Evolutionary conservation across 2,329 filamentous ascomycete species (phyloP).

Genomic region (Cadophora sp.): DNA sequence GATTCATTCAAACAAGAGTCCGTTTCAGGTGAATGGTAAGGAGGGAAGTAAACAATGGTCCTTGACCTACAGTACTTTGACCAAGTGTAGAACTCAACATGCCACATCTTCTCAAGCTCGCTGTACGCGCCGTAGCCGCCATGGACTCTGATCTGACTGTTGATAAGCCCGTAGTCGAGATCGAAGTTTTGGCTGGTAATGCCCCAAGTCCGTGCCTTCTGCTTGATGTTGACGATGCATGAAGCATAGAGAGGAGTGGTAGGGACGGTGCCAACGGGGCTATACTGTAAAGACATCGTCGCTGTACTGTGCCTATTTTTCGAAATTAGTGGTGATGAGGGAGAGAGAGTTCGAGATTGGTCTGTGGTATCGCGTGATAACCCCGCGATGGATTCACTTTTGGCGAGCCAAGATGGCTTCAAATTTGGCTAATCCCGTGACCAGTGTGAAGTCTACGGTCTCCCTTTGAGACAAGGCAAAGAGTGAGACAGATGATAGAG

Average conservation of each 20-base stretch:
- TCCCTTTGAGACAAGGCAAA: no score
- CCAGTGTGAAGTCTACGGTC: no score
- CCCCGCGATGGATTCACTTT: neutral
- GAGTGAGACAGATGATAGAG: no score
- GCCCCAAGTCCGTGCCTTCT: slow-evolving; percentile 9
- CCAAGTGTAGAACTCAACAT: slow-evolving; percentile 18
- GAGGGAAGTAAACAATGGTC: neutral
- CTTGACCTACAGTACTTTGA: slow-evolving; percentile 3
- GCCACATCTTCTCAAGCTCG: slow-evolving; percentile 13
- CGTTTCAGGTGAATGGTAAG: neutral
- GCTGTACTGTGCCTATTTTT: neutral
- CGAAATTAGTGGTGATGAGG: neutral
- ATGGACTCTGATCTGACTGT: slow-evolving; percentile 11
- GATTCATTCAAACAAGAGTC: neutral
- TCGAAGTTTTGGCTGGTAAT: slow-evolving; percentile 1
- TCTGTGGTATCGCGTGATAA: neutral
- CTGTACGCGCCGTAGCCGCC: slow-evolving; percentile 12
- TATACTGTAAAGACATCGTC: neutral
- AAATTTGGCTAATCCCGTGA: neutral
- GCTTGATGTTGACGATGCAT: slow-evolving; percentile 15
- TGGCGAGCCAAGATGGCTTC: neutral
- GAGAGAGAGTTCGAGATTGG: neutral
- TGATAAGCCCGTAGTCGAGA: neutral
- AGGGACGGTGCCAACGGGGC: neutral
- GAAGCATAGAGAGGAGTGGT: neutral